Evolutionary conservation across 2,329 filamentous ascomycete species (phyloP), one percentile per base, ranked within the genome.

Genomic region (Phoma sp.): DNA sequence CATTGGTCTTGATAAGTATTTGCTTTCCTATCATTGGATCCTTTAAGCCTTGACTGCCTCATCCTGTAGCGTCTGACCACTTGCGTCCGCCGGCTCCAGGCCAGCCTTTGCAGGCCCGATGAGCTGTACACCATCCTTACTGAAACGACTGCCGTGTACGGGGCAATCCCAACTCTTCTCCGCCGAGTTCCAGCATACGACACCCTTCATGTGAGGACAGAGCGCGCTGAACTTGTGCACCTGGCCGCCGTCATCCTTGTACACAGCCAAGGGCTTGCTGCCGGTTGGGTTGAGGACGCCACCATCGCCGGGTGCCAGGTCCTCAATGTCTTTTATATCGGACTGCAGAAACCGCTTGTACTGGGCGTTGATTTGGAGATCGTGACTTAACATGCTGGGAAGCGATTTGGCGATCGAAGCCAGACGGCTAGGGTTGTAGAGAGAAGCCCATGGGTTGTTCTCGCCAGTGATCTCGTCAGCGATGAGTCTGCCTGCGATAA

Each of bases 301-400:
- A 2, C 82, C 83, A 11, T 75, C 74, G 0, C 81, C 82, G 0
- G 67, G 71, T 0, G 70, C 76, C 1, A 86, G 70, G 36, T 85
- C 81, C 61, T 84, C 82, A 30, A 86, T 83, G 59, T 85, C 82
- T 1, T 71, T 70, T 45, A 86, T 82, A 57, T 86, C 83, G 0
- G 79, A 76, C 55, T 83, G 74, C 37, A 82, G 35, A 52, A 81
- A 79, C 4, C 82, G 77, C 70, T 83, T 83, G 70, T 85, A 86
- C 61, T 85, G 81, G 33, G 71, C 50, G 58, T 86, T 85, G 68
- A 84, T 79, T 65, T 85, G 78, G 0, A 83, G 14, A 41, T 84
- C 83, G 58, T 86, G 80, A 8, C 69, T 61, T 4, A 85, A 36
- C 72, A 84, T 79, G 4, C 66, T 65, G 1, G 77, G 77, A 0